Evolutionary conservation across 2,329 filamentous ascomycete species (phyloP).

Genomic region (Hortaea sp.): DNA sequence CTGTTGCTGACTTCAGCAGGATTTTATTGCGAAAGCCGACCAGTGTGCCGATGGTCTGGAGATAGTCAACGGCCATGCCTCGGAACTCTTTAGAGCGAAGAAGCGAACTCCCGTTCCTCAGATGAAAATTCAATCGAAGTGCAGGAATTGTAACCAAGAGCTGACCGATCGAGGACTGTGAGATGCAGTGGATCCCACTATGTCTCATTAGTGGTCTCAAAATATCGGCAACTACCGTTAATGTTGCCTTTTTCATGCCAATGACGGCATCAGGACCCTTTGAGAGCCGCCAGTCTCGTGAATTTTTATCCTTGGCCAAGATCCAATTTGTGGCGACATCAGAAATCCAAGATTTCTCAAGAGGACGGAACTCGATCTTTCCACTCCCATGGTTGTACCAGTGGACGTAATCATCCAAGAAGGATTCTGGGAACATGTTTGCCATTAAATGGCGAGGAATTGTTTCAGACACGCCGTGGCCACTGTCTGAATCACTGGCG

Average conservation of each 20-base stretch:
- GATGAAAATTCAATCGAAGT: slow-evolving; percentile 14
- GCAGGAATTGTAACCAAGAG: slow-evolving; percentile 14
- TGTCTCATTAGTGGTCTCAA: slow-evolving; percentile 24
- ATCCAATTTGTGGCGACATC: slow-evolving; percentile 6
- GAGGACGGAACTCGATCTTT: slow-evolving; percentile 42
- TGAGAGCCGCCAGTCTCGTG: slow-evolving; percentile 24
- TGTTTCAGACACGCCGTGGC: slow-evolving; percentile 1
- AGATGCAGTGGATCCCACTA: slow-evolving; percentile 7
- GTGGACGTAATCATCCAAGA: slow-evolving; percentile 47
- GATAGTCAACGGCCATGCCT: slow-evolving; percentile 27
- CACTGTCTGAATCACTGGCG: no score
- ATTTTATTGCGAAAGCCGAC: slow-evolving; percentile 52
- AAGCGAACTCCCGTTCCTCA: slow-evolving; percentile 1
- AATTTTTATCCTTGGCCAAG: slow-evolving; percentile 26
- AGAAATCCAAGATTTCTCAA: slow-evolving; percentile 11
- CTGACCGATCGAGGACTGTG: neutral
- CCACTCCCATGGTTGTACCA: slow-evolving; percentile 45
- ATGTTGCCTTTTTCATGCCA: slow-evolving; percentile 6
- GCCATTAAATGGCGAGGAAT: slow-evolving; percentile 24
- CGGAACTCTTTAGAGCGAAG: slow-evolving; percentile 15
- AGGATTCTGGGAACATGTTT: slow-evolving; percentile 40
- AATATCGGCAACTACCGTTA: slow-evolving; percentile 43
- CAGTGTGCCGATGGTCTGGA: slow-evolving; percentile 51
- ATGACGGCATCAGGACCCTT: slow-evolving; percentile 4
- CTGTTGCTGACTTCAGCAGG: slow-evolving; percentile 31